Evolutionary conservation across 2,329 filamentous ascomycete genomes (phyloP).

Genomic region (Paraphaeosphaeria minitans): DNA sequence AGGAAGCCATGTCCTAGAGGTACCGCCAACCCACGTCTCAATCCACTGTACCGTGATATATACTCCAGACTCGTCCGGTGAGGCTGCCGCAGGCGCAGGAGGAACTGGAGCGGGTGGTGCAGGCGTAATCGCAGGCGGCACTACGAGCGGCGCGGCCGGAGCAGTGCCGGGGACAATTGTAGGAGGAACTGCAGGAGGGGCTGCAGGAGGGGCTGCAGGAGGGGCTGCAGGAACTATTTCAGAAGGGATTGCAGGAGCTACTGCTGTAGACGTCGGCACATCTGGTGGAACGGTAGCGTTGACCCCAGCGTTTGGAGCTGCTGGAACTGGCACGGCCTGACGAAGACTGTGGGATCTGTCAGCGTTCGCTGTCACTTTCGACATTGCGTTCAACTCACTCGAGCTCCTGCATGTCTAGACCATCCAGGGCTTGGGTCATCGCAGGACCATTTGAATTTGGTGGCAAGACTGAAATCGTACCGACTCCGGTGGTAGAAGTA

Average conservation of each 20-base stretch:
- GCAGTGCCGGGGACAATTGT: slow-evolving; percentile 9
- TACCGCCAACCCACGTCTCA: slow-evolving; percentile 35
- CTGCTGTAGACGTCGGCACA: background rate
- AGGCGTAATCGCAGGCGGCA: background rate
- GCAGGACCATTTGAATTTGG: background rate
- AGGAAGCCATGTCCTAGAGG: slow-evolving; percentile 40
- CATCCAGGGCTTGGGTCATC: background rate
- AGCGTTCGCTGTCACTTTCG: background rate
- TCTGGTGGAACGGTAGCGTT: background rate
- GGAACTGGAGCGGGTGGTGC: background rate
- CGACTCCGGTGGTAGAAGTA: background rate
- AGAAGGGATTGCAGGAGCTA: background rate
- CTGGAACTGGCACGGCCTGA: background rate
- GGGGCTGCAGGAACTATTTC: slow-evolving; percentile 12
- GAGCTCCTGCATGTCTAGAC: background rate
- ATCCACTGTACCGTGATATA: slow-evolving; percentile 42
- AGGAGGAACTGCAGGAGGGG: background rate
- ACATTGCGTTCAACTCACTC: slow-evolving; percentile 9
- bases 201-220: too few species aligned
- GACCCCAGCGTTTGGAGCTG: background rate
- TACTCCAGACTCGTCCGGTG: slow-evolving; percentile 6
- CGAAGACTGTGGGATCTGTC: slow-evolving; percentile 3
- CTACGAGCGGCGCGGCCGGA: background rate
- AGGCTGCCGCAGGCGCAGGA: background rate
- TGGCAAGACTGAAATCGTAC: background rate